Base-by-base conservation (phyloP, 805 yeast genomes). In the Wickerhamomyces sydowiorum region DNA sequence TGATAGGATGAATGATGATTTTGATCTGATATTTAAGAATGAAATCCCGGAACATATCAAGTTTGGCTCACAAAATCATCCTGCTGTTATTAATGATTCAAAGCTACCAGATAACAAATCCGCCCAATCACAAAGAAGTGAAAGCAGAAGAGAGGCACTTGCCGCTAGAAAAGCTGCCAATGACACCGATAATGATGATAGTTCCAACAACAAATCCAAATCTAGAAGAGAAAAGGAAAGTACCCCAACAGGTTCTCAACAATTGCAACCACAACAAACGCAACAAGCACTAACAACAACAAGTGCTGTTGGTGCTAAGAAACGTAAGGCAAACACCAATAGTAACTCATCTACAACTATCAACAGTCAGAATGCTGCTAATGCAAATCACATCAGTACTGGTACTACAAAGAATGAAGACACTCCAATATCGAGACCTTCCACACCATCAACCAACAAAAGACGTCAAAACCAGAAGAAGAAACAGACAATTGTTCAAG, bases 131-230 rank as follows among this genome's bases (percentile, higher is more conserved):
- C 82, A 82, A 51, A 71, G 96, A 46, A 76, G 87, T 54, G 98
- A 91, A 65, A 76, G 85, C 37, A 72, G 97, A 49, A 73, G 98
- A 45, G 97, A 90, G 56, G 96, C 97, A 8, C 71, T 90, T 52
- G 96, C 96, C 2, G 96, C 96, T 3, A 81, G 78, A 50, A 82
- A 81, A 58, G 88, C 89, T 8, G 69, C 72, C 29, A 56, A 51
- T 38, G 59, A 48, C 37, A 49, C 50, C n/a, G 58, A 55, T 10
- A 50, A 48, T 34, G 60, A 55, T 29, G 57, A 52, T 29, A 47
- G 46, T 13, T 40, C 40, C 19, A 40, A 42, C 18, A 45, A 41
- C 35, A 41, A 45, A 44, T 19, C 46, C 38, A 44, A 52, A 49
- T 49, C 49, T 46, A 47, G 53, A 35, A 45, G 44, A 19, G 50